A percentile compares a stretch with the other conserved stretches of the same genome.
Conservation (phyloP, 2,329 filamentous ascomycete genomes). For the Fusarium sp. region DNA sequence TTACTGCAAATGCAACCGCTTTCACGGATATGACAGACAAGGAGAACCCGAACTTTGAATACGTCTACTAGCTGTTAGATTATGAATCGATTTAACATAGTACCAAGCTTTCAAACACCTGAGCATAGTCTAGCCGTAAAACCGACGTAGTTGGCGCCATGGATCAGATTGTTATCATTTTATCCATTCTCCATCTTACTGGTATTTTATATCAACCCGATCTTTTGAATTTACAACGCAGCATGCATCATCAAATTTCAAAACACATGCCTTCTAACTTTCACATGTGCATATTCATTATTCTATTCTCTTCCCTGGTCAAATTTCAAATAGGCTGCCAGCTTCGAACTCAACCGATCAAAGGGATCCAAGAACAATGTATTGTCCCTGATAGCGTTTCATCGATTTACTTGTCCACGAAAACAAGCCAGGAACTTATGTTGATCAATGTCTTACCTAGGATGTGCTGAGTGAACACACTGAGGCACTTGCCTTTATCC, state of each 20-base stretch:
- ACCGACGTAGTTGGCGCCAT: not conserved
- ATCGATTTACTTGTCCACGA: not conserved
- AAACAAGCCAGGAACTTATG: not conserved
- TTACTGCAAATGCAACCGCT: constrained; percentile 51
- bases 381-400: not conserved
- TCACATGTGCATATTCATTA: not conserved
- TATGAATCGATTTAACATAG: not conserved
- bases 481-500: too few species aligned
- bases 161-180: not conserved
- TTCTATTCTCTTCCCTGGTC: not conserved
- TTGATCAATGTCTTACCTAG: not conserved
- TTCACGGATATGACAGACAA: constrained; percentile 57
- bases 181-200: not conserved
- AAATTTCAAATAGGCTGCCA: not conserved
- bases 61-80: constrained; percentile 50
- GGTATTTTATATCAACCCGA: not conserved
- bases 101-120: not conserved
- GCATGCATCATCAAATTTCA: not conserved
- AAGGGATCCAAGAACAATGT: not conserved
- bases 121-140: not conserved
- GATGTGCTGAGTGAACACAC: not conserved
- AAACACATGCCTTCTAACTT: not conserved
- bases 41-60: constrained; percentile 57
- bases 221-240: not conserved
- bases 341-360: not conserved